These are phyloP conservation scores for Hygrophila difformis DNA, from an alignment of 257 asterid genomes.

Conservation along the genomic window DNA sequence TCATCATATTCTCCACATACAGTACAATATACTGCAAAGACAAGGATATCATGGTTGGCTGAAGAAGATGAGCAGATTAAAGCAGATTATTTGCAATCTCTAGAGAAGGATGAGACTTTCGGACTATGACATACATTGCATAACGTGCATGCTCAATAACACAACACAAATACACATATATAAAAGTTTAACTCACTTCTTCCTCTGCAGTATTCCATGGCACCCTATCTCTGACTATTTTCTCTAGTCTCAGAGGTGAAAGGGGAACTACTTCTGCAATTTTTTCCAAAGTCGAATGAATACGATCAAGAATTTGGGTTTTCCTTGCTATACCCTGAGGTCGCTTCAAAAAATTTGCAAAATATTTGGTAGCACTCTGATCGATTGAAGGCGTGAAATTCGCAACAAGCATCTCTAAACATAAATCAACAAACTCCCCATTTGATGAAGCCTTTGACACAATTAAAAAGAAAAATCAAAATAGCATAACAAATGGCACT, in stretches of 20 bases:
- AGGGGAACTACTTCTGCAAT: slow-evolving; percentile 74
- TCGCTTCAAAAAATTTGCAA: slow-evolving; percentile 38
- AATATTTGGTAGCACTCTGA: slow-evolving; percentile 20
- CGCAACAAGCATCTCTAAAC: slow-evolving; percentile 74
- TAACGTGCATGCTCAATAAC: neutral
- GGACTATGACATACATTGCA: too few relatives aligned
- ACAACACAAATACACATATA: neutral
- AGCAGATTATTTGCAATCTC: too few relatives aligned
- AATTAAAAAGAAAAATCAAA: neutral
- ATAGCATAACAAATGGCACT: neutral
- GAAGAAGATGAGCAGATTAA: too few relatives aligned
- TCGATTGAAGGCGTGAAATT: slow-evolving; percentile 63
- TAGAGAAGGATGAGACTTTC: too few relatives aligned
- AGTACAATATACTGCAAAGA: slow-evolving; percentile 41
- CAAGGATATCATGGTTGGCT: neutral
- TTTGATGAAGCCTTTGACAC: slow-evolving; percentile 62
- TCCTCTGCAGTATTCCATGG: slow-evolving; percentile 40
- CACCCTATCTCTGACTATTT: slow-evolving; percentile 53
- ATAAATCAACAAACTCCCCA: slow-evolving; percentile 62
- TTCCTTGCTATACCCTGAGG: slow-evolving; percentile 57
- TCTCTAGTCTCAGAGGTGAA: slow-evolving; percentile 66
- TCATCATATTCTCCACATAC: slow-evolving; percentile 83
- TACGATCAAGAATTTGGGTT: slow-evolving; percentile 63
- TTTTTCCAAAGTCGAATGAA: slow-evolving; percentile 58
- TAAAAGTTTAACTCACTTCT: slow-evolving; percentile 35